These are phyloP conservation scores for Vitis hybrid DNA, from an alignment of 177 flowering plant genomes.

Conservation along the genomic window DNA sequence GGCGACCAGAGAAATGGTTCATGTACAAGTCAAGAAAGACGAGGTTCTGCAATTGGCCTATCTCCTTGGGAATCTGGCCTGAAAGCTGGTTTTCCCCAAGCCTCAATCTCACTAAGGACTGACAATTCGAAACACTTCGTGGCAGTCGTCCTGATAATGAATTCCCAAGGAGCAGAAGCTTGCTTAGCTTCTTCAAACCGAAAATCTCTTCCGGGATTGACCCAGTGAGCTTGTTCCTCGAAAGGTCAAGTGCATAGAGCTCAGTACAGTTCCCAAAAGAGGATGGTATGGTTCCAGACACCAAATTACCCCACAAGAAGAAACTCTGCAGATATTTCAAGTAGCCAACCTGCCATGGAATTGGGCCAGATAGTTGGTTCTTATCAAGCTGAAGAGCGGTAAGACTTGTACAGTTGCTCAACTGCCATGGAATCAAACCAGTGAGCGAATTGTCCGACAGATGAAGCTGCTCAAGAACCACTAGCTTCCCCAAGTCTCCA, in stretches of 20 bases:
- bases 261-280: constrained; percentile 86
- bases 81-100: constrained; percentile 92
- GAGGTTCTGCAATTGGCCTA: constrained; percentile 83
- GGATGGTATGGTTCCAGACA: constrained; percentile 83
- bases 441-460: constrained; percentile 76
- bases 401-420: constrained; percentile 82
- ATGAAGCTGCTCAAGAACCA: constrained; percentile 82
- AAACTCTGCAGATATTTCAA: constrained; percentile 79
- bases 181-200: constrained; percentile 79
- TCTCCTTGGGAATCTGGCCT: constrained; percentile 78
- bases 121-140: constrained; percentile 58
- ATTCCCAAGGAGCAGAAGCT: constrained; percentile 84
- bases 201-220: constrained; percentile 87
- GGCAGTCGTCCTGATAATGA: constrained; percentile 73
- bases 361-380: constrained; percentile 72
- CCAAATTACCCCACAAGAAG: constrained; percentile 87
- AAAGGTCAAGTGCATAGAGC: constrained; percentile 86
- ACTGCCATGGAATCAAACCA: constrained; percentile 69
- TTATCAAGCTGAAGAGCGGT: constrained; percentile 90
- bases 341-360: constrained; percentile 82
- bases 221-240: constrained; percentile 84
- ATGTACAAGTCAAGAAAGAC: constrained; percentile 87
- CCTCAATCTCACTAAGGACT: constrained; percentile 79
- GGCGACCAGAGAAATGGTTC: constrained; percentile 75
- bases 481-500: constrained; percentile 69